Percentiles rank a stretch among this genome's conserved stretches.
Conservation (phyloP, 2,329 filamentous ascomycete genomes). For the Zarea fungicola region DNA sequence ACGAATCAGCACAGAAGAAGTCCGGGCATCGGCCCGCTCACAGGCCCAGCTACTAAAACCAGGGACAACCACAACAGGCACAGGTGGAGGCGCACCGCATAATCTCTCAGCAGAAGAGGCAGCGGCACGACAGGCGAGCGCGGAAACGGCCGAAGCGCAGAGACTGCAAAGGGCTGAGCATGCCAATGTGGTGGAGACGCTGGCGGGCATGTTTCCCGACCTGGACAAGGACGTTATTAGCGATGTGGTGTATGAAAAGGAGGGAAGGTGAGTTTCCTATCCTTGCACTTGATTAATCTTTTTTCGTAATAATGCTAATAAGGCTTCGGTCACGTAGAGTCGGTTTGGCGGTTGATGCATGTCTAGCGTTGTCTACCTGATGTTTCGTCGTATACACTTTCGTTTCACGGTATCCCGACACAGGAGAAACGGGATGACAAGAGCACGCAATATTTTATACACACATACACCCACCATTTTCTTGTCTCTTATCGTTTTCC, state of each 20-base stretch:
- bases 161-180: constrained; percentile 81
- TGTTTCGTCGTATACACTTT: too few species aligned
- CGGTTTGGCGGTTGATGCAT: constrained; percentile 79
- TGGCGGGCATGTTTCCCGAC: constrained; percentile 95
- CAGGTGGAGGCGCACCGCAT: constrained; percentile 25
- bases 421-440: too few species aligned
- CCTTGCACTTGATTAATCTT: too few species aligned
- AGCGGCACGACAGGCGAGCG: constrained; percentile 83
- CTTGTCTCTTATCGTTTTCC: too few species aligned
- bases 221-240: constrained; percentile 91
- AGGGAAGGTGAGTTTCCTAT: constrained; percentile 78
- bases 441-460: too few species aligned
- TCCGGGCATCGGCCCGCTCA: constrained; percentile 24
- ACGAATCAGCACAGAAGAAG: constrained; percentile 27
- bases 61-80: constrained; percentile 10
- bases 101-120: constrained; percentile 74
- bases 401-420: too few species aligned
- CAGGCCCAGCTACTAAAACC: neutral
- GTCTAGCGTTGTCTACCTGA: constrained; percentile 63
- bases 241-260: constrained; percentile 92
- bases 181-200: constrained; percentile 83
- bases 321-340: too few species aligned
- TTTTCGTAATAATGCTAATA: too few species aligned
- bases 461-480: too few species aligned
- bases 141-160: constrained; percentile 81